phyloP scores from a whole-genome alignment of 768 basidiomycete species.

The Lactarius hatsudake region DNA sequence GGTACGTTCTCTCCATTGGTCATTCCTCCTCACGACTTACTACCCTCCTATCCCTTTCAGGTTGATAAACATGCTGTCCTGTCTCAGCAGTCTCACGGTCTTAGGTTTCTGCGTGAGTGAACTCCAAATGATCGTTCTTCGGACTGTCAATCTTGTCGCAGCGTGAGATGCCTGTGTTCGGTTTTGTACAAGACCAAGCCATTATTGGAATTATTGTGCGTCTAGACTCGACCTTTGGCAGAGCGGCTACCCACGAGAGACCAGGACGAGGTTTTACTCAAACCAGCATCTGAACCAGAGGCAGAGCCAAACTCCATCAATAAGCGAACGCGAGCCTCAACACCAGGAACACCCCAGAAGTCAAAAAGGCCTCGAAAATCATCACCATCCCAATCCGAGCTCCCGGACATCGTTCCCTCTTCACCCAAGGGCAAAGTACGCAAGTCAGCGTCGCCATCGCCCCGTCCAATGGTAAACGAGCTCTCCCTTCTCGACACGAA shows the following conservation, averaged over 20 bases:
- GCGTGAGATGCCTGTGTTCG: constrained; percentile 86
- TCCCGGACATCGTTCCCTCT: constrained; percentile 29
- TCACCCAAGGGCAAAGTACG: not conserved
- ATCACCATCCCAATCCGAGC: constrained; percentile 27
- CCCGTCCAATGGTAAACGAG: constrained; percentile 25
- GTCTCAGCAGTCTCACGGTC: constrained; percentile 50
- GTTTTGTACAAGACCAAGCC: constrained; percentile 60
- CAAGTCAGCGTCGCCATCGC: not conserved
- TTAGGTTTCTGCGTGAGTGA: constrained; percentile 51
- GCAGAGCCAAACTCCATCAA: constrained; percentile 10
- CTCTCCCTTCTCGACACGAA: constrained; percentile 66
- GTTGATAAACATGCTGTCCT: constrained; percentile 68
- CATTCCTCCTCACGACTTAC: not conserved
- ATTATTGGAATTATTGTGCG: constrained; percentile 75
- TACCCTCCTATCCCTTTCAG: constrained; percentile 38
- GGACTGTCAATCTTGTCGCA: constrained; percentile 32
- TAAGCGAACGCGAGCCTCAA: constrained; percentile 28
- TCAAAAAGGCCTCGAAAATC: constrained; percentile 33
- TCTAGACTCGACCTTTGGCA: not conserved
- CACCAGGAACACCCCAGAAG: constrained; percentile 30
- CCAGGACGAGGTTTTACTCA: constrained; percentile 52
- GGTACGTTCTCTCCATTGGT: constrained; percentile 41
- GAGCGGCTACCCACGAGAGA: not conserved
- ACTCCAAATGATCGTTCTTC: not conserved
- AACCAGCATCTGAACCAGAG: constrained; percentile 21